These are phyloP conservation scores for Piper betle DNA, from an alignment of 164 flowering plant genomes.

Conservation along the genomic window DNA sequence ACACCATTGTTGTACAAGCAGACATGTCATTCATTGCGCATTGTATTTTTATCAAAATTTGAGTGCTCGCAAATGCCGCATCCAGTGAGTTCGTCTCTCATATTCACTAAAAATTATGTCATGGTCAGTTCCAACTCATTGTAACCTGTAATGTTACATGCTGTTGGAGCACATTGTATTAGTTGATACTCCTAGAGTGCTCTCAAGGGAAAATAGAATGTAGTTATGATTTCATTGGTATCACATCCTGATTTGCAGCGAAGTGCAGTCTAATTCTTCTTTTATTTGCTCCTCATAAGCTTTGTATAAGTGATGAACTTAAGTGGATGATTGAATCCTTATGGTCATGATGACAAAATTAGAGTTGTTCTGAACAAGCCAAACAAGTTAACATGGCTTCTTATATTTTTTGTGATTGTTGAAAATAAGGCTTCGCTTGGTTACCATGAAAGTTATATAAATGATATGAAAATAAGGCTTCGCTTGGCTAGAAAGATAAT, in stretches of 20 bases:
- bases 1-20: conserved; percentile 94
- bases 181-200: conserved; percentile 95
- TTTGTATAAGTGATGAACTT: conserved; percentile 93
- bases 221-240: conserved; percentile 94
- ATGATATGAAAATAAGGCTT: too few species aligned
- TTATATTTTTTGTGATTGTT: too few species aligned
- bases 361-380: conserved; percentile 96
- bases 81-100: conserved; percentile 43
- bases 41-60: conserved; percentile 91
- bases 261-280: conserved; percentile 88
- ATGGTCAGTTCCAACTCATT: not conserved
- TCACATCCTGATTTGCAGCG: conserved; percentile 97
- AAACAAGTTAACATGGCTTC: conserved; percentile 66
- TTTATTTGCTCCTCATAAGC: conserved; percentile 91
- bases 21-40: conserved; percentile 97
- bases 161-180: conserved; percentile 86
- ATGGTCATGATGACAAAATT: conserved; percentile 93
- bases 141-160: conserved; percentile 19
- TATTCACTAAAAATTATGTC: not conserved
- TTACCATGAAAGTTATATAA: too few species aligned
- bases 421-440: too few species aligned
- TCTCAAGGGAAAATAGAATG: conserved; percentile 97
- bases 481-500: too few species aligned
- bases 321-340: conserved; percentile 88
- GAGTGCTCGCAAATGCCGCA: conserved; percentile 99